Percentiles rank a stretch among this genome's conserved stretches.
These are phyloP conservation scores for Boletus pseudopeckii DNA, from an alignment of 768 basidiomycete genomes.

Conservation along the genomic window DNA sequence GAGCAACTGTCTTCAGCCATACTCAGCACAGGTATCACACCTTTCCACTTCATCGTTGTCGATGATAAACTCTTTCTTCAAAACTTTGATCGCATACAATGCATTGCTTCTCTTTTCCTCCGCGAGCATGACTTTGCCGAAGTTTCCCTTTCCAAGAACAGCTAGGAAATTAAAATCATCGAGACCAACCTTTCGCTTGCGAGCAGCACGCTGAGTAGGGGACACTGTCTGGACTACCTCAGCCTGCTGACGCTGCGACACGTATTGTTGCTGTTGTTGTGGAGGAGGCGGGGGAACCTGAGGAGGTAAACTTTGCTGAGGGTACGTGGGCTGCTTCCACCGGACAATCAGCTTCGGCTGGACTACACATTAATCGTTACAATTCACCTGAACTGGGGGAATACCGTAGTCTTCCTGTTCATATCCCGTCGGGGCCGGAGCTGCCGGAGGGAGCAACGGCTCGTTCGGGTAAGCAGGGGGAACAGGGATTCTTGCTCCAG, in stretches of 20 bases:
- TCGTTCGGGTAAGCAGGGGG: slow-evolving; percentile 35
- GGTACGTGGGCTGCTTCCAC: slow-evolving; percentile 19
- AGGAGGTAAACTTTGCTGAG: slow-evolving; percentile 22
- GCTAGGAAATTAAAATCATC: slow-evolving; percentile 99
- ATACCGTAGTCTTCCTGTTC: slow-evolving; percentile 29
- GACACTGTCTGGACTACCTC: slow-evolving; percentile 33
- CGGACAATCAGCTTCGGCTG: slow-evolving; percentile 3
- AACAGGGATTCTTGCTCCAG: slow-evolving; percentile 38
- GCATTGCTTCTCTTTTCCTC: slow-evolving; percentile 92
- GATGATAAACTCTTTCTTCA: slow-evolving; percentile 99
- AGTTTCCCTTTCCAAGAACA: slow-evolving; percentile 98
- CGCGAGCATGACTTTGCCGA: slow-evolving; percentile 99
- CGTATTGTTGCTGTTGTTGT: slow-evolving; percentile 24
- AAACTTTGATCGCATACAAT: slow-evolving; percentile 98
- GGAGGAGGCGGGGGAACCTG: slow-evolving; percentile 12
- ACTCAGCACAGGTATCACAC: slow-evolving; percentile 40
- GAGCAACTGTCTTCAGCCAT: background rate
- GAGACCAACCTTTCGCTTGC: slow-evolving; percentile 86
- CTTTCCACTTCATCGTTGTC: slow-evolving; percentile 99
- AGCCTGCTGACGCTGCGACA: slow-evolving; percentile 29
- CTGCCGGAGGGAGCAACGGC: slow-evolving; percentile 26
- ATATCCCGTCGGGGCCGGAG: slow-evolving; percentile 18
- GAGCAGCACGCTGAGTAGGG: slow-evolving; percentile 41
- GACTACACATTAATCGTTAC: background rate
- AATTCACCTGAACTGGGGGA: slow-evolving; percentile 23